These are phyloP conservation scores for Typha latifolia DNA, from an alignment of 176 grass and related monocot genomes.

Conservation along the genomic window DNA sequence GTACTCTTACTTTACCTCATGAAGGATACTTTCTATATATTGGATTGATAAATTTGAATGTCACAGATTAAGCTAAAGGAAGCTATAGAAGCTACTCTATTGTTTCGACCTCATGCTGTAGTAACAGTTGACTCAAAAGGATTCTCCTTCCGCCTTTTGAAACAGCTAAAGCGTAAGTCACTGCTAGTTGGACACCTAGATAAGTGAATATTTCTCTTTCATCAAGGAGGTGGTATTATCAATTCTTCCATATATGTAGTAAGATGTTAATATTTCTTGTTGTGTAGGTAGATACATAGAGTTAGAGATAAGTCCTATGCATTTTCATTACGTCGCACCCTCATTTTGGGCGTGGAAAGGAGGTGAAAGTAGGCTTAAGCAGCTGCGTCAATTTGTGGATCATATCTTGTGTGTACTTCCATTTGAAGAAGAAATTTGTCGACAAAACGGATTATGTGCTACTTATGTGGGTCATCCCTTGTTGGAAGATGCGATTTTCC, in stretches of 20 bases:
- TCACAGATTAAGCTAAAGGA: constrained; percentile 55
- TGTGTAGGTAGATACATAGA: constrained; percentile 43
- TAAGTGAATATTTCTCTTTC: not conserved
- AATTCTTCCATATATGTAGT: not conserved
- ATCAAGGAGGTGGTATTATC: not conserved
- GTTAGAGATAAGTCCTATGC: constrained; percentile 30
- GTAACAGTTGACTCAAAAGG: constrained; percentile 93
- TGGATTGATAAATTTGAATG: constrained; percentile 7
- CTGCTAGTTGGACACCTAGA: not conserved
- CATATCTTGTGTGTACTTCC: constrained; percentile 92
- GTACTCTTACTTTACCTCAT: not conserved
- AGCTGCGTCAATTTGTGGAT: constrained; percentile 54
- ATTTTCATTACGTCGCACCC: constrained; percentile 89
- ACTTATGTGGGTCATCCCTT: constrained; percentile 94
- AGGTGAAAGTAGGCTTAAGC: constrained; percentile 69
- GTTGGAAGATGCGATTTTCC: constrained; percentile 53
- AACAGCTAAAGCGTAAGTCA: constrained; percentile 55
- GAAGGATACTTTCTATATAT: constrained; percentile 5
- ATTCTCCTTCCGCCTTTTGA: constrained; percentile 77
- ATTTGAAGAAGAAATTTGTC: constrained; percentile 90
- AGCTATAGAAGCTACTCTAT: constrained; percentile 44
- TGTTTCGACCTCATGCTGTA: constrained; percentile 76
- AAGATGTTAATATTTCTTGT: constrained; percentile 14
- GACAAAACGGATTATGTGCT: constrained; percentile 59
- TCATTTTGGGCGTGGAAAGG: constrained; percentile 99